Conservation (phyloP, 768 basidiomycete species). For the Amylocystis lapponica region DNA sequence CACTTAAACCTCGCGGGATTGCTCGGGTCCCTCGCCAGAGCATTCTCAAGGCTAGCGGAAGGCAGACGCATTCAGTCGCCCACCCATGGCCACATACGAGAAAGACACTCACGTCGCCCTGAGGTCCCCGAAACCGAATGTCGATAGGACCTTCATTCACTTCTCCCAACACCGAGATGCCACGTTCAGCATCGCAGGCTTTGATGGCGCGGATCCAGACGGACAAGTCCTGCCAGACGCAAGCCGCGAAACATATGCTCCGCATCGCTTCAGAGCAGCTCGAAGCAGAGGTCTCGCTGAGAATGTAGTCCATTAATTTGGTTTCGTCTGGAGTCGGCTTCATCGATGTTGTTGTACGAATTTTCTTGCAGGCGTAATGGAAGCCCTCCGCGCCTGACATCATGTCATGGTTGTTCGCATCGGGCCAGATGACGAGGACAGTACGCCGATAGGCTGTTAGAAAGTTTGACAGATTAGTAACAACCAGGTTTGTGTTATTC, state of each 20-base stretch:
- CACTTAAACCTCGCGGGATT: background rate
- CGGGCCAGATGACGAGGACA: slow-evolving; percentile 22
- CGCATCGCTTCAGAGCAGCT: too few relatives aligned
- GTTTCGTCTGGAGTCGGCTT: slow-evolving; percentile 1
- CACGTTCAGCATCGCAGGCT: slow-evolving; percentile 4
- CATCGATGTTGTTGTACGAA: background rate
- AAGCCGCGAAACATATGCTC: slow-evolving; percentile 6
- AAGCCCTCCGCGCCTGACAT: background rate
- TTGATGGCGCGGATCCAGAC: slow-evolving; percentile 9
- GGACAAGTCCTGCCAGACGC: background rate
- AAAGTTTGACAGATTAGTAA: too few relatives aligned
- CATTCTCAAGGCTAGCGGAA: background rate
- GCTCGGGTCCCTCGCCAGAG: background rate
- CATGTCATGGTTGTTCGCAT: slow-evolving; percentile 7
- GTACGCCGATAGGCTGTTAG: slow-evolving; percentile 20
- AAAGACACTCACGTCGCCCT: slow-evolving; percentile 1
- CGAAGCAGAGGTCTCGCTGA: background rate
- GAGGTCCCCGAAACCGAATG: slow-evolving; percentile 8
- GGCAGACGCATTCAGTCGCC: background rate
- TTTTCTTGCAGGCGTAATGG: slow-evolving; percentile 5
- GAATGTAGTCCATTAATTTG: slow-evolving; percentile 4
- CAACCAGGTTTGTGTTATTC: too few relatives aligned
- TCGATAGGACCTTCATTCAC: background rate
- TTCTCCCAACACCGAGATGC: background rate
- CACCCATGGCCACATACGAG: background rate